Base-by-base conservation (phyloP, 768 basidiomycete genomes). In the Tulasnella sp. region DNA sequence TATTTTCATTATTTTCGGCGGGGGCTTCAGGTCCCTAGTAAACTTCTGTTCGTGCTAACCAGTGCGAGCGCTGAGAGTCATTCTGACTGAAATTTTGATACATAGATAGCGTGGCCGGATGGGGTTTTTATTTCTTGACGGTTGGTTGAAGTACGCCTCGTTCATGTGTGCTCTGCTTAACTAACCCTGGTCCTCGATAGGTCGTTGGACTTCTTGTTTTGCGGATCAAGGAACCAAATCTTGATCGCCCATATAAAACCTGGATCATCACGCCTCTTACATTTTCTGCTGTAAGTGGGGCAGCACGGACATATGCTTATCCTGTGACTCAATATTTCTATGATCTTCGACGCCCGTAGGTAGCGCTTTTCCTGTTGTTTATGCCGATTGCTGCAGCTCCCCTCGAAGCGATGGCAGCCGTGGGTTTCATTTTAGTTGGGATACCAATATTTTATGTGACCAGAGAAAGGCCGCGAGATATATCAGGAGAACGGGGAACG, bases 351-450 rank as follows among this genome's bases (percentile, higher is more conserved):
- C 39, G n/a, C 46, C 56, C n/a, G n/a, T 79, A 94, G 93, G 93
- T 96, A 18, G 95, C 96, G 3, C 86, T 96, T 75, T 97, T 97
- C 86, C 87, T 99, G 76, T 87, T 99, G 14, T 93, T 92, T 83
- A 97, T 99, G 95, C 96, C 97, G 1, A 88, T 97, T 75, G 92
- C 97, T 79, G 97, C 97, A 3, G 96, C 97, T 31, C 97, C 97
- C 9, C 86, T 92, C 19, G 93, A 97, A 84, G 96, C 97, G 0
- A 84, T 94, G 8, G 92, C 96, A 9, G 97, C 96, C 8, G 88
- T 98, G 78, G 94, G 89, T 3, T 96, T 96, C 82, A 90, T 96
- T 19, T 86, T 91, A 46, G 89, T 89, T 79, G 95, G 95, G 9
- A 86, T 96, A 74, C 95, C 95, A 0, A 88, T 96, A 71, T 96